Conservation (phyloP, 169 alveolate genomes). For the Plasmodium knowlesi region DNA sequence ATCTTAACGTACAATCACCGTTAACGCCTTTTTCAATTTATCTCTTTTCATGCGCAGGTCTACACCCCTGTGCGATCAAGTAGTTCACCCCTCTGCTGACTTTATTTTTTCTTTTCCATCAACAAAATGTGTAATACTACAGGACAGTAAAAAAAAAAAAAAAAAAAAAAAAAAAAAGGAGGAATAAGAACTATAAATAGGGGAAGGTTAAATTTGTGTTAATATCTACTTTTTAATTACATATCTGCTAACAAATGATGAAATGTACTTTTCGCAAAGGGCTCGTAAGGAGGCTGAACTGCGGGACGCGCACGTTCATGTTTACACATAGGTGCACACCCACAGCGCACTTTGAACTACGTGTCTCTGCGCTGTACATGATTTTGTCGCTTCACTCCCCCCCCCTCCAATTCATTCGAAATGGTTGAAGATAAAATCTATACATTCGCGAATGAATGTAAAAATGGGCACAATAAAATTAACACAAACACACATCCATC, state of each 20-base stretch:
- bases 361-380: neutral
- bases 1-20: neutral
- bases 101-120: neutral
- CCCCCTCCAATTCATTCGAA: neutral
- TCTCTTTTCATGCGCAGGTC: neutral
- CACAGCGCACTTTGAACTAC: neutral
- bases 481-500: neutral
- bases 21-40: neutral
- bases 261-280: constrained; percentile 1
- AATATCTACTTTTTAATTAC: neutral
- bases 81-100: neutral
- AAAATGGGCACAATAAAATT: neutral
- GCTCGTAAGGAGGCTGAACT: neutral
- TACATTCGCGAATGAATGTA: neutral
- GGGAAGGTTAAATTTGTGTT: neutral
- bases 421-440: neutral
- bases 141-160: neutral
- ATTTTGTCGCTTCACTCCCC: neutral
- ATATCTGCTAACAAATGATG: constrained; percentile 6
- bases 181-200: neutral
- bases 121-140: neutral
- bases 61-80: neutral
- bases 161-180: neutral
- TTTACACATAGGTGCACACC: neutral
- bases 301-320: neutral